Evolutionary conservation across 495 filamentous ascomycete genomes (phyloP).

Genomic region (Podospora tetraspora): DNA sequence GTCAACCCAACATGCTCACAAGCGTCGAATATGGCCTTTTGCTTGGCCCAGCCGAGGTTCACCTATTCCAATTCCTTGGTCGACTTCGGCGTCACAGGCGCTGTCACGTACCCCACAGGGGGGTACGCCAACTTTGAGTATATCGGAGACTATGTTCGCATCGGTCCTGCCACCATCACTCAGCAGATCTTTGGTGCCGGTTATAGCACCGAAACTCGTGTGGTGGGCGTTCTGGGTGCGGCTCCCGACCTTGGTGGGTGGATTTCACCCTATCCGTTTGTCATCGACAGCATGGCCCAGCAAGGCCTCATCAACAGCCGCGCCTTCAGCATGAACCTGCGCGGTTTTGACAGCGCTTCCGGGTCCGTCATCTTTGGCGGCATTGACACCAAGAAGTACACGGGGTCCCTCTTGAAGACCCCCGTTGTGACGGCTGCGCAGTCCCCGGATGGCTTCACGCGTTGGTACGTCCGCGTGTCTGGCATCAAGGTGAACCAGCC

Average conservation of each 20-base stretch:
- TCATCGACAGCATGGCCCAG: conserved; percentile 57
- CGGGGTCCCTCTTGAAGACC: conserved; percentile 54
- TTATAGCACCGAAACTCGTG: conserved; percentile 25
- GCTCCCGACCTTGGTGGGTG: conserved; percentile 49
- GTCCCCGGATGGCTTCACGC: conserved; percentile 18
- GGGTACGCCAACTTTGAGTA: conserved; percentile 19
- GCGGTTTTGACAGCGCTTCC: conserved; percentile 35
- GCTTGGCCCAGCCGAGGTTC: conserved; percentile 28
- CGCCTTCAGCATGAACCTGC: conserved; percentile 63
- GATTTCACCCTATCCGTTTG: conserved; percentile 52
- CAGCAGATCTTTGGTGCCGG: conserved; percentile 42
- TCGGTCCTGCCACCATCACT: conserved; percentile 26
- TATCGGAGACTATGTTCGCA: conserved; percentile 27
- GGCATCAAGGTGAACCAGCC: conserved; percentile 21
- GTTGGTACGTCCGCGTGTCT: conserved; percentile 18
- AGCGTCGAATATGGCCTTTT: conserved; percentile 22
- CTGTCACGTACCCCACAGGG: conserved; percentile 27
- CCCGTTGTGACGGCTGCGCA: conserved; percentile 29
- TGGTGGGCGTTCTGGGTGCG: conserved; percentile 69
- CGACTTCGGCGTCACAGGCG: conserved; percentile 17
- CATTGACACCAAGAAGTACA: conserved; percentile 79
- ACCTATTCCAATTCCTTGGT: conserved; percentile 22
- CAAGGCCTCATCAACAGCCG: conserved; percentile 60
- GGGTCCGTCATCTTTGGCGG: conserved; percentile 71
- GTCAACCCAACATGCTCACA: not conserved